A percentile compares a stretch with the other conserved stretches of the same genome.
Evolutionary conservation across 2,329 filamentous ascomycete genomes (phyloP).

Genomic region (Neonectria sp.): DNA sequence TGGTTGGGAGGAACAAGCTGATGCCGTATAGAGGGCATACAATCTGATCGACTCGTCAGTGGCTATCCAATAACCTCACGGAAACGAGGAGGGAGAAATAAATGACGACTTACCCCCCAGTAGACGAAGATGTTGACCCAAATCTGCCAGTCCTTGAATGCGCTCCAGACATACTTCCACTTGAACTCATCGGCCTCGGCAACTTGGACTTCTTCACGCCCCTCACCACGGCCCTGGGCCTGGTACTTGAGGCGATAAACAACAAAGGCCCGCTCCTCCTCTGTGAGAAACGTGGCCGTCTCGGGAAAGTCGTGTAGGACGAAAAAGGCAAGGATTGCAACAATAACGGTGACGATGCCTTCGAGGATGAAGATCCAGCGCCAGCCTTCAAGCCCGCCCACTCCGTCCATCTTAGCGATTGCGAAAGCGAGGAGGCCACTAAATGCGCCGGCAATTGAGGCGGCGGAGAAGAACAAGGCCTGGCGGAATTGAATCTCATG

Average conservation of each 20-base stretch:
- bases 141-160: constrained; percentile 87
- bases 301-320: constrained; percentile 87
- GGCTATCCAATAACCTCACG: background rate
- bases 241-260: constrained; percentile 80
- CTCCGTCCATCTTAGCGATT: constrained; percentile 78
- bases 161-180: constrained; percentile 81
- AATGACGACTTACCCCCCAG: constrained; percentile 68
- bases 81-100: constrained; percentile 32
- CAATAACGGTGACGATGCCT: constrained; percentile 77
- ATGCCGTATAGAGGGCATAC: constrained; percentile 70
- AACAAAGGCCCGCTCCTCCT: constrained; percentile 79
- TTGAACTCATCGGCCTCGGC: constrained; percentile 83
- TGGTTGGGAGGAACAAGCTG: constrained; percentile 74
- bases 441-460: constrained; percentile 84
- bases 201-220: constrained; percentile 48
- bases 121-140: constrained; percentile 73
- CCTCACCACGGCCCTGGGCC: constrained; percentile 51
- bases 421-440: constrained; percentile 80
- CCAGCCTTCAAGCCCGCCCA: constrained; percentile 73
- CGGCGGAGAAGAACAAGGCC: constrained; percentile 87
- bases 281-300: constrained; percentile 80
- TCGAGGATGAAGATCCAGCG: constrained; percentile 79
- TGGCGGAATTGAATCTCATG: constrained; percentile 68
- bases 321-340: constrained; percentile 78
- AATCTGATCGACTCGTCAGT: constrained; percentile 53